These are phyloP conservation scores for Suillus spraguei DNA, from an alignment of 768 basidiomycete genomes.

Conservation along the genomic window DNA sequence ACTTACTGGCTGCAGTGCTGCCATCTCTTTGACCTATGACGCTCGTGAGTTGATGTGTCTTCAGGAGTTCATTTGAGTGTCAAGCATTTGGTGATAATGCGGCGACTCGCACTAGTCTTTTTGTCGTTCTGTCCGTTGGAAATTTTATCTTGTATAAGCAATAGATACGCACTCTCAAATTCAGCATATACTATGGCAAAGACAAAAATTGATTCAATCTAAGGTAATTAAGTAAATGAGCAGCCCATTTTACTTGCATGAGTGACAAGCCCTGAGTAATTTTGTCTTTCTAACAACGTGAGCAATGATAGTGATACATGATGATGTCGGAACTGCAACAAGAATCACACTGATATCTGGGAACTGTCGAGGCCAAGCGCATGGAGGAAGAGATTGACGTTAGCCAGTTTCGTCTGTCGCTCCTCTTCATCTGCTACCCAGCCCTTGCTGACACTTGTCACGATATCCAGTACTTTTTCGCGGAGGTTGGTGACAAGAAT, in stretches of 20 bases:
- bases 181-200: not conserved
- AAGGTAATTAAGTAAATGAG: conserved; percentile 4
- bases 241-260: not conserved
- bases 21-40: conserved; percentile 21
- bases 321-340: not conserved
- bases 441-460: conserved; percentile 76
- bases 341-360: conserved; percentile 57
- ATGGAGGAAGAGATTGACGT: conserved; percentile 91
- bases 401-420: conserved; percentile 76
- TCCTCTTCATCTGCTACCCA: conserved; percentile 75
- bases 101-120: not conserved
- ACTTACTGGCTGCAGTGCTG: conserved; percentile 25
- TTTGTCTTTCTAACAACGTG: conserved; percentile 5
- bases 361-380: conserved; percentile 75
- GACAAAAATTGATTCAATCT: not conserved
- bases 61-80: not conserved
- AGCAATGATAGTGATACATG: conserved; percentile 4
- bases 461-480: conserved; percentile 93
- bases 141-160: not conserved
- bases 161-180: not conserved
- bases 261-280: conserved; percentile 7
- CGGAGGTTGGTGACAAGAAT: conserved; percentile 81
- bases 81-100: not conserved
- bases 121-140: not conserved
- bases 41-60: conserved; percentile 29